A percentile compares a stretch with the other conserved stretches of the same genome.
phyloP scores from a whole-genome alignment of 2,329 filamentous ascomycete genomes.

The Trichoderma atroviride region DNA sequence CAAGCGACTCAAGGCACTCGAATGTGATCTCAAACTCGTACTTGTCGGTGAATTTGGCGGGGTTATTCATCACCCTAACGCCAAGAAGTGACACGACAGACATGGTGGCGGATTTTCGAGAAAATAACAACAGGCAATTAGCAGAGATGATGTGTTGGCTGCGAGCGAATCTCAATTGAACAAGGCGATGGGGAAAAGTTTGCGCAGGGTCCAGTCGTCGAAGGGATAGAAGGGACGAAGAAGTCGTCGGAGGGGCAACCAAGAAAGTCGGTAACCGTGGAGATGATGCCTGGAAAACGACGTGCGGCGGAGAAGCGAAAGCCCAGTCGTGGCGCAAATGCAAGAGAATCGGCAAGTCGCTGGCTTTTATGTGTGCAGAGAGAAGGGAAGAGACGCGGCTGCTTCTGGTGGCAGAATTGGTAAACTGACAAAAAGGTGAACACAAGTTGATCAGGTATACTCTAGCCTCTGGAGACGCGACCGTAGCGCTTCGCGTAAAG shows the following conservation, averaged over 20 bases:
- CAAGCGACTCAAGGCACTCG: constrained; percentile 90
- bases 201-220: constrained; percentile 6
- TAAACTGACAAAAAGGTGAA: not conserved
- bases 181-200: not conserved
- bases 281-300: not conserved
- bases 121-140: not conserved
- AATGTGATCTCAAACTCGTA: constrained; percentile 99
- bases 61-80: constrained; percentile 96
- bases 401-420: not conserved
- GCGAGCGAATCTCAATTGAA: not conserved
- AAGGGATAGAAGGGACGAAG: constrained; percentile 18
- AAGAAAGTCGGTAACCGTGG: constrained; percentile 17
- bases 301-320: not conserved
- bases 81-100: constrained; percentile 95
- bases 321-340: constrained; percentile 14
- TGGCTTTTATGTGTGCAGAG: constrained; percentile 21
- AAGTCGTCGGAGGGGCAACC: constrained; percentile 23
- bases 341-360: constrained; percentile 18
- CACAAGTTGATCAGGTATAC: constrained; percentile 11
- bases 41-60: constrained; percentile 85
- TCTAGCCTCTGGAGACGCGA: constrained; percentile 22
- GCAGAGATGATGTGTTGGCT: not conserved
- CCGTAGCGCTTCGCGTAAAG: constrained; percentile 26
- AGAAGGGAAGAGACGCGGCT: not conserved
- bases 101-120: constrained; percentile 57